Percentiles rank a stretch among this genome's conserved stretches.
These are phyloP conservation scores for Diplodia intermedia DNA, from an alignment of 2,329 filamentous ascomycete species.

Conservation along the genomic window DNA sequence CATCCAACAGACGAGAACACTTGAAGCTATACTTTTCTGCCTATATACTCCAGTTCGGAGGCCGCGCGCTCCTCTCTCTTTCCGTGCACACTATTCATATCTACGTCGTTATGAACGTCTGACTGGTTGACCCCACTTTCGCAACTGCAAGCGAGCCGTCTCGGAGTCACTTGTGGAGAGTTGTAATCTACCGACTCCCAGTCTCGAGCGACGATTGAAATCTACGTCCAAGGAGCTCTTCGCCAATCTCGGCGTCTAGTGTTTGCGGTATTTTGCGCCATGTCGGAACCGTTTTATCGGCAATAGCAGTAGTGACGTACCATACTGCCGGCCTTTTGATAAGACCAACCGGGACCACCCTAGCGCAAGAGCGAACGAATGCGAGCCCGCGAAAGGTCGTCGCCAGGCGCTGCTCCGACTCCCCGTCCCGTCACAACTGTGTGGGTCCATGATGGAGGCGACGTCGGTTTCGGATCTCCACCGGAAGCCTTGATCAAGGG, in stretches of 20 bases:
- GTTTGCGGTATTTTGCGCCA: too few species aligned
- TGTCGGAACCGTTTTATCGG: background rate
- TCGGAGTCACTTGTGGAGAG: background rate
- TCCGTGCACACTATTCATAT: too few species aligned
- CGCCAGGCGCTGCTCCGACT: background rate
- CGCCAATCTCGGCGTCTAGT: too few species aligned
- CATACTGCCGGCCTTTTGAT: background rate
- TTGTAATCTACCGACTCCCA: background rate
- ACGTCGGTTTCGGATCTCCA: background rate
- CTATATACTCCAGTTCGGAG: too few species aligned
- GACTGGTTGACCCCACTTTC: background rate
- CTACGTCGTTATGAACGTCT: background rate
- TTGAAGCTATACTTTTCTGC: too few species aligned
- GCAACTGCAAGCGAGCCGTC: background rate
- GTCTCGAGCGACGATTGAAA: background rate
- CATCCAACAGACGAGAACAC: too few species aligned
- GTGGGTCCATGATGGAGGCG: background rate
- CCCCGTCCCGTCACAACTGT: background rate
- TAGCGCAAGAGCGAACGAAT: background rate
- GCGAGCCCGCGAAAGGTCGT: background rate
- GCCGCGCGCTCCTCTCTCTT: too few species aligned
- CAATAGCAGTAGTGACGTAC: background rate
- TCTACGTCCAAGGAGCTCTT: background rate
- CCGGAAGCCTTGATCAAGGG: background rate
- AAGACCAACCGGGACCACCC: background rate